A percentile compares a stretch with the other conserved stretches of the same genome.
phyloP scores from a whole-genome alignment of 2,329 filamentous ascomycete genomes.

The Aspergillus cejpii region DNA sequence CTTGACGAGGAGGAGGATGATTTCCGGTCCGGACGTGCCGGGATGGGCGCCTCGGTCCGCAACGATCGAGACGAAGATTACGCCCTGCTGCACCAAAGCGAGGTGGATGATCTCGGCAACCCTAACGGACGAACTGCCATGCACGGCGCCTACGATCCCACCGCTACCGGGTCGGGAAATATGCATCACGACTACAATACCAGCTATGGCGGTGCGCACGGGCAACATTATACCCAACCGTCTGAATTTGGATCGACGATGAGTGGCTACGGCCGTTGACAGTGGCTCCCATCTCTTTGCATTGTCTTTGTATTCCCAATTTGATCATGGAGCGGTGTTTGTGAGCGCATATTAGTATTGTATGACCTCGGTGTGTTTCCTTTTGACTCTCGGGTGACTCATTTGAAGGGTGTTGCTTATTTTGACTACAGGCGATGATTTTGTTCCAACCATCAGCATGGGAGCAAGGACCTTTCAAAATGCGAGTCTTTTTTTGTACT shows the following conservation, averaged over 20 bases:
- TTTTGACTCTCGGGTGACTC: neutral
- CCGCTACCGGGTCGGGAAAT: constrained; percentile 24
- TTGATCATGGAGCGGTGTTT: constrained; percentile 31
- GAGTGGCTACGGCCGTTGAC: constrained; percentile 13
- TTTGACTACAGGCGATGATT: neutral
- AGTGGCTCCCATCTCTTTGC: neutral
- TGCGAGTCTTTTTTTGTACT: neutral
- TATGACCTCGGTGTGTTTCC: constrained; percentile 15
- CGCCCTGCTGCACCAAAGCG: constrained; percentile 45
- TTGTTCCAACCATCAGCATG: neutral
- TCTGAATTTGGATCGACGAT: constrained; percentile 12
- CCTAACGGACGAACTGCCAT: constrained; percentile 31
- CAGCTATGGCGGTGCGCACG: constrained; percentile 38
- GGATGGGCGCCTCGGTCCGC: constrained; percentile 38
- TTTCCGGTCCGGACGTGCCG: constrained; percentile 37
- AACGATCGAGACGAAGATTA: constrained; percentile 47
- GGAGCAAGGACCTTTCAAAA: neutral
- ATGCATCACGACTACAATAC: constrained; percentile 40
- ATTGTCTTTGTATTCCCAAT: constrained; percentile 17
- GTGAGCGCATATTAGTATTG: constrained; percentile 24
- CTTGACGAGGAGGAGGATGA: constrained; percentile 43
- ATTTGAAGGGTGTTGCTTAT: neutral
- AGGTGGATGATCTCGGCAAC: constrained; percentile 39
- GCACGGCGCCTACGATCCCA: constrained; percentile 38
- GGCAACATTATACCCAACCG: constrained; percentile 27